A percentile compares a stretch with the other conserved stretches of the same genome.
Evolutionary conservation across 306 rosid genomes (phyloP).

Genomic region (Vigna trinervia): DNA sequence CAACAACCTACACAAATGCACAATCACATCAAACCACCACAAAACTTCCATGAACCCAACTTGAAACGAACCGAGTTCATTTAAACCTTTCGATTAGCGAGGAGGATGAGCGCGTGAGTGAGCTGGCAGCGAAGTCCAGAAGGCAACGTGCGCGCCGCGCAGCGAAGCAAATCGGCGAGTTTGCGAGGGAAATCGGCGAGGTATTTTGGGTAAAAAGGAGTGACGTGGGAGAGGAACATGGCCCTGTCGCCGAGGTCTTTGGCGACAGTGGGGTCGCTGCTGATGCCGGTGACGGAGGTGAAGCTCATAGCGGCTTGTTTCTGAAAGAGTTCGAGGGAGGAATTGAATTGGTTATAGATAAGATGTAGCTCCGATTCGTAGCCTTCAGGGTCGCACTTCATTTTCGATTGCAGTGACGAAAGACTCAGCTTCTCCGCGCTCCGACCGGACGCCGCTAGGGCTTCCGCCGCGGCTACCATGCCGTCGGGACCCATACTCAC

Average conservation of each 20-base stretch:
- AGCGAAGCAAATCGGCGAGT: slow-evolving; percentile 65
- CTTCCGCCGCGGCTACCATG: slow-evolving; percentile 45
- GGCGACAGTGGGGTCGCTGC: slow-evolving; percentile 66
- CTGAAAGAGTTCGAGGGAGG: slow-evolving; percentile 72
- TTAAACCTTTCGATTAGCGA: slow-evolving; percentile 65
- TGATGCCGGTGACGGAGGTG: slow-evolving; percentile 73
- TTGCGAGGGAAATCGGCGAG: slow-evolving; percentile 66
- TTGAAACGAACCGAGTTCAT: background rate
- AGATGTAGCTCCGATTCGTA: slow-evolving; percentile 73
- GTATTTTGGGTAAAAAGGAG: slow-evolving; percentile 64
- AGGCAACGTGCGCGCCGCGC: slow-evolving; percentile 62
- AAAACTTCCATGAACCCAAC: background rate
- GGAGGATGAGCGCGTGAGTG: slow-evolving; percentile 68
- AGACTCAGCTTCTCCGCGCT: slow-evolving; percentile 73
- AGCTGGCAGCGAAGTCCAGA: slow-evolving; percentile 65
- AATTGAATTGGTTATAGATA: slow-evolving; percentile 68
- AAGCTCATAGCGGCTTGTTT: slow-evolving; percentile 73
- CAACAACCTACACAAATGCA: slow-evolving; percentile 56
- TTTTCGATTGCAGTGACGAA: slow-evolving; percentile 70
- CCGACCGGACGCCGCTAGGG: slow-evolving; percentile 58
- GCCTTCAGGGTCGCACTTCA: slow-evolving; percentile 91
- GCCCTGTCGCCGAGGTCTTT: slow-evolving; percentile 81
- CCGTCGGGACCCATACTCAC: slow-evolving; percentile 18
- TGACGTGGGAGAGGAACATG: slow-evolving; percentile 75
- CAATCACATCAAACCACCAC: background rate